Base-by-base conservation (phyloP, 2,329 filamentous ascomycete genomes). In the Penicillium sp. region DNA sequence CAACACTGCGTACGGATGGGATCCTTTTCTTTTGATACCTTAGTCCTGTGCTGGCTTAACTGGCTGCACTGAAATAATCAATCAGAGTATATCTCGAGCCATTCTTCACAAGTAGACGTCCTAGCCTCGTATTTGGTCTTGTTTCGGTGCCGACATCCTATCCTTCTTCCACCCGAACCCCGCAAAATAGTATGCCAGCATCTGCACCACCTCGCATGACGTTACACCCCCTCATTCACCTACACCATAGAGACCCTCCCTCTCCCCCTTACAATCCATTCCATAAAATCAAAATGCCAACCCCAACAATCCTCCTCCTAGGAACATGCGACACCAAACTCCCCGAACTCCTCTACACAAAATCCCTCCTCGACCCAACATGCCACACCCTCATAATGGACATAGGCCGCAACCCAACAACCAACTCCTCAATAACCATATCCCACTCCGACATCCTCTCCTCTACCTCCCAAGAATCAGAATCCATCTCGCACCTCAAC, bases 281-380 rank as follows among this genome's bases (percentile, higher is more conserved):
- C 15, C 6, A 10, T 13, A 1, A 31, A 6, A 33, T 23, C 32
- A 44, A 39, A 47, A 61, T 45, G 50, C 3, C 54, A 1, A 4
- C 42, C 10, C 44, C 57, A n/a, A 72, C 66, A 33, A 75, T 85
- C 45, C 70, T 79, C 44, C 66, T 85, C 12, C 65, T 86, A 20
- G 83, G 83, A 18, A 86, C 82, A 12, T 82, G 79, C 60, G 83
- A 87, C 60, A 84, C 82, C 28, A 87, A 86, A 62, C 71, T 82
- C 9, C 65, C 77, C 4, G 82, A 86, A 61, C 71, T 84, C 1
- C 66, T 80, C 3, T 84, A 77, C 60, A 68, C 84, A 2, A 74
- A 75, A 41, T 65, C 74, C 3, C 70, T 73, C 33, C 55, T 60
- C 8, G 20, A 23, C 20, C 46, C 56, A 12, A 62, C 64, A 15